Conservation (phyloP, 768 basidiomycete genomes). For the Phaeolepiota aurea region DNA sequence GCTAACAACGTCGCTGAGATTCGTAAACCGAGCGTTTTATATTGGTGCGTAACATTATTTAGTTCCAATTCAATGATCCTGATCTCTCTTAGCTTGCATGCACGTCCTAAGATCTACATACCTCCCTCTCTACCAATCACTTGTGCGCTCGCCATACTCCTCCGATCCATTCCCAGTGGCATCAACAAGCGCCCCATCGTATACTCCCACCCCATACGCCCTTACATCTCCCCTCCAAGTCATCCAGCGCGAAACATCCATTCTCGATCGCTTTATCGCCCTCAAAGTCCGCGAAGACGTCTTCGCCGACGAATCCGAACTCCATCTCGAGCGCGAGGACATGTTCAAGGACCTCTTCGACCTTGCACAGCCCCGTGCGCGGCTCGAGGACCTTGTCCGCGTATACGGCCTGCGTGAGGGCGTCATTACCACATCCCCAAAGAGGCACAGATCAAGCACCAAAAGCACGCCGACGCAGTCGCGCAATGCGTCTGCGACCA, state of each 20-base stretch:
- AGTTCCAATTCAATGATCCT: slow-evolving; percentile 1
- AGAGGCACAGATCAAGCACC: slow-evolving; percentile 3
- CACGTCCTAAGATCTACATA: slow-evolving; percentile 73
- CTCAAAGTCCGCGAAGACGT: slow-evolving; percentile 78
- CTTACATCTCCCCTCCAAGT: slow-evolving; percentile 25
- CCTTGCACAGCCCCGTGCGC: slow-evolving; percentile 61
- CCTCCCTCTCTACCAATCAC: slow-evolving; percentile 52
- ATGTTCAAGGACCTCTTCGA: slow-evolving; percentile 76
- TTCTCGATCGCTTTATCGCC: slow-evolving; percentile 73
- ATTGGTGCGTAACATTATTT: slow-evolving; percentile 34
- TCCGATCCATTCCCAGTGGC: slow-evolving; percentile 65
- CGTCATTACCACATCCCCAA: slow-evolving; percentile 22
- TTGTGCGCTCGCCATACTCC: slow-evolving; percentile 61
- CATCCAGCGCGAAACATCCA: slow-evolving; percentile 63
- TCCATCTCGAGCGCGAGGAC: slow-evolving; percentile 72
- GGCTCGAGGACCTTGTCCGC: slow-evolving; percentile 69
- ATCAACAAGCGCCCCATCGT: slow-evolving; percentile 14
- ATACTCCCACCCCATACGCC: slow-evolving; percentile 13
- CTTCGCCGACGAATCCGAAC: slow-evolving; percentile 61
- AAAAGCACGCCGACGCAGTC: slow-evolving; percentile 1
- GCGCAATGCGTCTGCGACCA: not conserved
- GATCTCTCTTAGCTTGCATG: slow-evolving; percentile 52
- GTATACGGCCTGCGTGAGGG: slow-evolving; percentile 31
- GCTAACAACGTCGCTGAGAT: slow-evolving; percentile 53
- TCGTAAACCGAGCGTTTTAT: slow-evolving; percentile 61